Evolutionary conservation across 352 stramenopile genomes (phyloP).

Genomic region (Pythium sukuiense): DNA sequence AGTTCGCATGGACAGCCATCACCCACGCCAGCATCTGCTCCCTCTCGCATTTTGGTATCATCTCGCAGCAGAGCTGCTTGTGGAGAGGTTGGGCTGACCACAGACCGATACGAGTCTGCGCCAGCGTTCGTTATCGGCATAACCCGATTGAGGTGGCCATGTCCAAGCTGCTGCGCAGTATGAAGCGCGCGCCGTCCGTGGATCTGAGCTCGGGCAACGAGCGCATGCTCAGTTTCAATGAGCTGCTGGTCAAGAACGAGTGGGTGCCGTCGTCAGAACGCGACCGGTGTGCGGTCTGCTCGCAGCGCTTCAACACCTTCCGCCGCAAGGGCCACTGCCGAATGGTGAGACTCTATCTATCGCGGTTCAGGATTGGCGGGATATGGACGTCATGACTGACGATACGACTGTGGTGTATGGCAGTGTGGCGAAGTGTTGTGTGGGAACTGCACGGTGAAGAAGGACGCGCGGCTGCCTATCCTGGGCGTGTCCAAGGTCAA

Average conservation of each 20-base stretch:
- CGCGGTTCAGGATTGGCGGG: too few species aligned
- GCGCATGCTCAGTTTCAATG: constrained; percentile 17
- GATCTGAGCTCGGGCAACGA: background rate
- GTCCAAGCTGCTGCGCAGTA: constrained; percentile 1
- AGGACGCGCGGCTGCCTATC: constrained; percentile 7
- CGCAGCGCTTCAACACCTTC: constrained; percentile 15
- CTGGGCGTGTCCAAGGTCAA: constrained; percentile 21
- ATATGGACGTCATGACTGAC: background rate
- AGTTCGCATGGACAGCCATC: constrained; percentile 1
- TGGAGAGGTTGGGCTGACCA: too few species aligned
- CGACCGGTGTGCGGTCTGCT: constrained; percentile 15
- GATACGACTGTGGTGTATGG: background rate
- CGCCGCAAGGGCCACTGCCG: constrained; percentile 24
- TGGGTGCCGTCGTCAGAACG: constrained; percentile 18
- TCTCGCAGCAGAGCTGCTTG: background rate
- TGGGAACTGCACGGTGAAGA: constrained; percentile 21
- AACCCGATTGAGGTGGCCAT: background rate
- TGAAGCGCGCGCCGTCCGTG: background rate
- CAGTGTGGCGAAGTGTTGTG: constrained; percentile 26
- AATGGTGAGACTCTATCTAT: constrained; percentile 10
- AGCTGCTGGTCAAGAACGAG: constrained; percentile 21
- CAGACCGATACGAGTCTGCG: too few species aligned
- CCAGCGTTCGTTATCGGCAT: too few species aligned
- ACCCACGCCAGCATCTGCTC: background rate
- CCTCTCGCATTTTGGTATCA: background rate